Percentiles rank a stretch among this genome's conserved stretches.
Evolutionary conservation across 106 monocot genomes (phyloP).

Genomic region (Vanilla planifolia): DNA sequence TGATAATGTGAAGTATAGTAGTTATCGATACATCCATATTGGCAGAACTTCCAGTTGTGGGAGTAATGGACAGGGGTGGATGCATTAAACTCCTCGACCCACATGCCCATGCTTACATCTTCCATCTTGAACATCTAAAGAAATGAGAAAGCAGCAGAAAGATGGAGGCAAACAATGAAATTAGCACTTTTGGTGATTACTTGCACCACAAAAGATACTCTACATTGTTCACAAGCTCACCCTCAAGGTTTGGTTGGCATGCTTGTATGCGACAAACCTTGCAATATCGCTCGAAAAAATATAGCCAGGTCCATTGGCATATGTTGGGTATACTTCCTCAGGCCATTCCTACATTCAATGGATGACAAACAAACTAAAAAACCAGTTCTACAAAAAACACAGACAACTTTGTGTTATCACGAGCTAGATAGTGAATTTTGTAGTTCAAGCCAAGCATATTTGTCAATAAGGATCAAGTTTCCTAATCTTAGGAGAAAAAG

Average conservation of each 20-base stretch:
- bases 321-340: slow-evolving; percentile 76
- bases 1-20: slow-evolving; percentile 95
- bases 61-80: slow-evolving; percentile 46
- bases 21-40: slow-evolving; percentile 81
- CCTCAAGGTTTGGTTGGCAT: slow-evolving; percentile 53
- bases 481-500: too few species aligned
- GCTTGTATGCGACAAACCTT: slow-evolving; percentile 40
- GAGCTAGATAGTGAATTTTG: too few species aligned
- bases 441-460: too few species aligned
- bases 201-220: too few species aligned
- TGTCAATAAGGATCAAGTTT: too few species aligned
- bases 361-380: background rate
- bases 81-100: slow-evolving; percentile 88
- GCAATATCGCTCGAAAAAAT: slow-evolving; percentile 83
- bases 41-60: slow-evolving; percentile 90
- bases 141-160: background rate
- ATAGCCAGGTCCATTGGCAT: slow-evolving; percentile 92
- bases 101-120: slow-evolving; percentile 99
- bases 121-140: slow-evolving; percentile 99
- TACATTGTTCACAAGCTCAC: slow-evolving; percentile 21
- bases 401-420: too few species aligned
- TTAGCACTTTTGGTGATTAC: background rate
- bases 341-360: slow-evolving; percentile 78
- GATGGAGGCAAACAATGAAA: background rate
- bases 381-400: too few species aligned